Percentiles rank a stretch among this genome's conserved stretches.
These are phyloP conservation scores for Carex arenaria DNA, from an alignment of 202 grass and related monocot species.

Conservation along the genomic window DNA sequence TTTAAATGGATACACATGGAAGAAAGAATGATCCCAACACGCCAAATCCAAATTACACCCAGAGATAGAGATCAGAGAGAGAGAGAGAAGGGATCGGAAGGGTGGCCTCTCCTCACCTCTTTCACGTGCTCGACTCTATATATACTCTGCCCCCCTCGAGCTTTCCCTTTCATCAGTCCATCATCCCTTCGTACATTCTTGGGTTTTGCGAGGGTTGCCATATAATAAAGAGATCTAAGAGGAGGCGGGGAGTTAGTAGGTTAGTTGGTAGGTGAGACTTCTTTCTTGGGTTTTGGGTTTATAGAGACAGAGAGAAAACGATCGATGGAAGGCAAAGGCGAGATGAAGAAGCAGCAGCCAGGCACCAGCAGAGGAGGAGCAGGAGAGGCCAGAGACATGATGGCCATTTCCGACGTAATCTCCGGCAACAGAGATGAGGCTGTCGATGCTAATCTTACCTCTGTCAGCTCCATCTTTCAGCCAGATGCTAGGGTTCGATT, in stretches of 20 bases:
- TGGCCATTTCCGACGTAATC: neutral
- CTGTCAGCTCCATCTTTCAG: neutral
- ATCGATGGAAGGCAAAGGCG: slow-evolving; percentile 8
- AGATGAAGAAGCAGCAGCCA: neutral
- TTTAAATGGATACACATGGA: slow-evolving; percentile 24
- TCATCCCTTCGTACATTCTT: neutral
- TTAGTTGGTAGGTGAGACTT: slow-evolving; percentile 20
- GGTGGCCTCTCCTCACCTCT: neutral
- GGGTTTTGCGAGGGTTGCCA: slow-evolving; percentile 2
- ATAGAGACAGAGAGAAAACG: slow-evolving; percentile 3
- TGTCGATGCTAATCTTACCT: neutral
- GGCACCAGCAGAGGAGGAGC: neutral
- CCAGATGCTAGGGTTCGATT: neutral
- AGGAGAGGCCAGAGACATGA: neutral
- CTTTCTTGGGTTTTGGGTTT: slow-evolving; percentile 23
- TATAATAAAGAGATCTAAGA: slow-evolving; percentile 9
- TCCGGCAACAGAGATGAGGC: neutral
- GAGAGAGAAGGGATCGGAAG: neutral
- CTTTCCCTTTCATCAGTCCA: slow-evolving; percentile 16
- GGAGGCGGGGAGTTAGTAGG: neutral
- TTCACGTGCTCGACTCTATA: slow-evolving; percentile 24
- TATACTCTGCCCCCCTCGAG: neutral
- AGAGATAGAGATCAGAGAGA: neutral
- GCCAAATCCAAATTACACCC: neutral
- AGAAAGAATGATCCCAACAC: slow-evolving; percentile 21